These are phyloP conservation scores for Xylariaceae sp. DNA, from an alignment of 2,329 filamentous ascomycete genomes.

Conservation along the genomic window DNA sequence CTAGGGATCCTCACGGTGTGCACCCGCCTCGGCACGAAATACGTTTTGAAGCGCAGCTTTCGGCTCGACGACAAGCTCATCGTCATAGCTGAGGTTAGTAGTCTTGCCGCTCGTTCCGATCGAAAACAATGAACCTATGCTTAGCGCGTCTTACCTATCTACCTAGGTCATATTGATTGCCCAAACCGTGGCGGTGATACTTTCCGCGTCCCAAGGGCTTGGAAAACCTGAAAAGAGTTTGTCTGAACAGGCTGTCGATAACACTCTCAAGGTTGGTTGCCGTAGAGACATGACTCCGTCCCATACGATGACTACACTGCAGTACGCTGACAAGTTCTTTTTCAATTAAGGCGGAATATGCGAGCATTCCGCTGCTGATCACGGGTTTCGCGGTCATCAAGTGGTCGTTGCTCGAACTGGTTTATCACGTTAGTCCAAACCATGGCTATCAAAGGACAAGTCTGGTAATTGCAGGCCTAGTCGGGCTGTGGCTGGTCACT, in stretches of 20 bases:
- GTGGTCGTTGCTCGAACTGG: slow-evolving; percentile 15
- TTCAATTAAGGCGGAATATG: slow-evolving; percentile 17
- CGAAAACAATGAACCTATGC: slow-evolving; percentile 13
- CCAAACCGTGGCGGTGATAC: not conserved
- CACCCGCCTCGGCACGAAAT: slow-evolving; percentile 17
- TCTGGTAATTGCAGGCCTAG: slow-evolving; percentile 1
- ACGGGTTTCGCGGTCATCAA: slow-evolving; percentile 15
- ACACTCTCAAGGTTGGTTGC: slow-evolving; percentile 14
- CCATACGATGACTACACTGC: no score
- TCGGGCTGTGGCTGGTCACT: slow-evolving; percentile 13
- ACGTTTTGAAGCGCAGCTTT: slow-evolving; percentile 13
- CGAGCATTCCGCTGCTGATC: slow-evolving; percentile 15
- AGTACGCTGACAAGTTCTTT: not conserved
- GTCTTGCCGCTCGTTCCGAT: not conserved
- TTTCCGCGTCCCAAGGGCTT: slow-evolving; percentile 9
- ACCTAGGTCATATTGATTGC: slow-evolving; percentile 2
- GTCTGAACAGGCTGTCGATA: slow-evolving; percentile 3
- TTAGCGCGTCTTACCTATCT: slow-evolving; percentile 14
- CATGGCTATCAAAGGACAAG: slow-evolving; percentile 5
- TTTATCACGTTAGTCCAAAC: slow-evolving; percentile 14
- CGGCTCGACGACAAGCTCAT: slow-evolving; percentile 18
- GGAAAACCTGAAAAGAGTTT: slow-evolving; percentile 6
- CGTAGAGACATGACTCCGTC: not conserved
- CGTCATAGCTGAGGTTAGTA: slow-evolving; percentile 17
- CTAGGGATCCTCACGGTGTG: not conserved